Percentiles rank a stretch among this genome's conserved stretches.
Conservation (phyloP, 2,329 filamentous ascomycete genomes). For the Endocalyx cinctus region DNA sequence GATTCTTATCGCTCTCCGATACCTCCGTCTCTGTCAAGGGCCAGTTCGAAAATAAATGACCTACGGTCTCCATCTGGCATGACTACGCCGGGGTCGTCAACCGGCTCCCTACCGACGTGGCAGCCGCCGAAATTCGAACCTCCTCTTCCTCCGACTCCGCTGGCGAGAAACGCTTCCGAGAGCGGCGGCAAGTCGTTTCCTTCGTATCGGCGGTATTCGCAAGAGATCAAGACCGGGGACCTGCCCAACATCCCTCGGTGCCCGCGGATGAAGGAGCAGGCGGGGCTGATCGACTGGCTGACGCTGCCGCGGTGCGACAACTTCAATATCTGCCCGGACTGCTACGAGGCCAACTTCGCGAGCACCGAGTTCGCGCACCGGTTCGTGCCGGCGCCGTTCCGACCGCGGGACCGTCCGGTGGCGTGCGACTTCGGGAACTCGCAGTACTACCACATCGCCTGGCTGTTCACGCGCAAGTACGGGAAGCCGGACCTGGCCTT, state of each 20-base stretch:
- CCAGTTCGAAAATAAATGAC: slow-evolving; percentile 11
- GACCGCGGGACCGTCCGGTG: slow-evolving; percentile 53
- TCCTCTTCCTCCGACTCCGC: slow-evolving; percentile 28
- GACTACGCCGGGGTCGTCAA: slow-evolving; percentile 13
- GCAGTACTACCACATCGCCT: slow-evolving; percentile 81
- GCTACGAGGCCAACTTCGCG: slow-evolving; percentile 66
- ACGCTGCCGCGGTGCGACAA: slow-evolving; percentile 65
- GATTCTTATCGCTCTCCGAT: slow-evolving; percentile 11
- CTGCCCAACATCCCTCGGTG: slow-evolving; percentile 60
- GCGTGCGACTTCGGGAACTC: slow-evolving; percentile 74
- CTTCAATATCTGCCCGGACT: slow-evolving; percentile 79
- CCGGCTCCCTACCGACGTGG: slow-evolving; percentile 31
- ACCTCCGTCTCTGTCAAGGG: slow-evolving; percentile 9
- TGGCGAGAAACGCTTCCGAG: slow-evolving; percentile 7
- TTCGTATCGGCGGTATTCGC: slow-evolving; percentile 50
- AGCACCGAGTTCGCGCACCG: slow-evolving; percentile 62
- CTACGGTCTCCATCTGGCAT: not conserved
- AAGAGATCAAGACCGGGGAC: slow-evolving; percentile 42
- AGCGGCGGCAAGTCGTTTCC: slow-evolving; percentile 39
- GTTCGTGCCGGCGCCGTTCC: slow-evolving; percentile 59
- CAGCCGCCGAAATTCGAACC: slow-evolving; percentile 42
- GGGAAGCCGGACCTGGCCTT: slow-evolving; percentile 61
- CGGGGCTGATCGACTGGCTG: slow-evolving; percentile 73
- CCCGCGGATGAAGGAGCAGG: slow-evolving; percentile 57
- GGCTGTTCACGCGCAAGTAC: slow-evolving; percentile 73